Evolutionary conservation across 2,329 filamentous ascomycete genomes (phyloP), one percentile per base, ranked within the genome.

Genomic region (Xylariaceae sp.): DNA sequence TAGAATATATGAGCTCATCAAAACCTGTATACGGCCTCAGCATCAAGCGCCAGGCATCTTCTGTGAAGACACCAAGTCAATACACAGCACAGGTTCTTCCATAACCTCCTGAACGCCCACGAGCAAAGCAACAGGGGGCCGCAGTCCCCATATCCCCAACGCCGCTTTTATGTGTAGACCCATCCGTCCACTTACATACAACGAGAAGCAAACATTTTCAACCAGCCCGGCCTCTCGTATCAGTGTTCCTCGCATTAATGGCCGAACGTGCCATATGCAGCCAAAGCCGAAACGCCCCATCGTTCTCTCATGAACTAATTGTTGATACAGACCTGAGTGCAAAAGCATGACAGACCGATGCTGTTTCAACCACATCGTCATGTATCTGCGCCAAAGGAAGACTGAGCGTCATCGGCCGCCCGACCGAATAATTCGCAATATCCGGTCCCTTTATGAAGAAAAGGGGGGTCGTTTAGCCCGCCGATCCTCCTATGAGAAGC

Each of bases 401-500:
- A 58, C 55, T 54, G 43, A 60, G 52, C 49, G 51, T 58, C 53
- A 56, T 51, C 55, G 51, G 53, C 53, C 53, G 54, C 56, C 49
- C 9, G 13, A 3, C 13, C 32, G 10, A 12, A 15, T 15, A 26
- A 5, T 26, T 5, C 5, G 26, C 26, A 26, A 26, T 26, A 26
- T 26, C 26, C 26, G 26, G 26, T 8, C 26, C 26, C 26, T 8
- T 8, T 26, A n/a, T n/a, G n/a, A 8, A 26, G 8, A 26, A 26
- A 26, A 8, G 26, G 26, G 8, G 8, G 26, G 4, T 26, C 26
- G 26, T 26, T 26, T 26, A 26, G 26, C 26, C 26, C 26, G 47
- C 53, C 56, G 42, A 5, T 59, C 64, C 56, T 63, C 62, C 70
- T 80, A 84, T 68, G 78, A 82, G 69, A 79, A 83, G 56, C 80